Evolutionary conservation across 257 asterid genomes (phyloP).

Genomic region (Thymus mandschuricus): DNA sequence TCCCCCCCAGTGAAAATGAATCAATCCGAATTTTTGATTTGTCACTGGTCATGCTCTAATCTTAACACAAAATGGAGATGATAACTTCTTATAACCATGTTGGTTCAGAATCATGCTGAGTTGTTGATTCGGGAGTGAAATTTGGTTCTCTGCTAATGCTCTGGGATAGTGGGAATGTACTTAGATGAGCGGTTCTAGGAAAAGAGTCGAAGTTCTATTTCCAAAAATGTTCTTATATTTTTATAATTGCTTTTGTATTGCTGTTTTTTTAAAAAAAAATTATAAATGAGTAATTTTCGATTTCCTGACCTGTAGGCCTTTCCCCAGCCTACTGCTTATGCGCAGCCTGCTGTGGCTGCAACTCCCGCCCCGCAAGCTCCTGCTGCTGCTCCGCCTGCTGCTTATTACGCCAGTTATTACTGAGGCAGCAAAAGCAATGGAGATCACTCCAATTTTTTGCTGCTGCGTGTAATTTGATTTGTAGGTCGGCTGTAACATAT

Average conservation of each 20-base stretch:
- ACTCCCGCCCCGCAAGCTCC: slow-evolving; percentile 54
- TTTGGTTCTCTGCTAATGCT: background rate
- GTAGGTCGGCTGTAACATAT: slow-evolving; percentile 31
- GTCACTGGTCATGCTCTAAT: background rate
- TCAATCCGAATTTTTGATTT: background rate
- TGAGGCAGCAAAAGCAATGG: slow-evolving; percentile 42
- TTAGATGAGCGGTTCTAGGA: background rate
- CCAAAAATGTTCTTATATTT: too few relatives aligned
- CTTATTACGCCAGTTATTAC: slow-evolving; percentile 71
- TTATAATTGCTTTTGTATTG: too few relatives aligned
- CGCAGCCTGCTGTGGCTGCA: slow-evolving; percentile 64
- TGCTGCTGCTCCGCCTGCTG: slow-evolving; percentile 46
- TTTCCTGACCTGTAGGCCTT: slow-evolving; percentile 42
- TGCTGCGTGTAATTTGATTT: slow-evolving; percentile 41
- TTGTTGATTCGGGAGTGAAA: background rate
- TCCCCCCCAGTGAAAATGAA: background rate
- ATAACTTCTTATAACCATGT: background rate
- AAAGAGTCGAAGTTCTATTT: too few relatives aligned
- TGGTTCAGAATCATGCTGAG: background rate
- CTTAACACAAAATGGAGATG: background rate
- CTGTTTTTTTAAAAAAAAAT: too few relatives aligned
- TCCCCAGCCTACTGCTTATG: slow-evolving; percentile 62
- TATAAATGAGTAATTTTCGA: background rate
- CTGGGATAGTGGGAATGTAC: background rate
- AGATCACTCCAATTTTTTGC: slow-evolving; percentile 27